Percentiles rank a stretch among this genome's conserved stretches.
These are phyloP conservation scores for Dacryopinax spathularia DNA, from an alignment of 768 basidiomycete species.

Conservation along the genomic window DNA sequence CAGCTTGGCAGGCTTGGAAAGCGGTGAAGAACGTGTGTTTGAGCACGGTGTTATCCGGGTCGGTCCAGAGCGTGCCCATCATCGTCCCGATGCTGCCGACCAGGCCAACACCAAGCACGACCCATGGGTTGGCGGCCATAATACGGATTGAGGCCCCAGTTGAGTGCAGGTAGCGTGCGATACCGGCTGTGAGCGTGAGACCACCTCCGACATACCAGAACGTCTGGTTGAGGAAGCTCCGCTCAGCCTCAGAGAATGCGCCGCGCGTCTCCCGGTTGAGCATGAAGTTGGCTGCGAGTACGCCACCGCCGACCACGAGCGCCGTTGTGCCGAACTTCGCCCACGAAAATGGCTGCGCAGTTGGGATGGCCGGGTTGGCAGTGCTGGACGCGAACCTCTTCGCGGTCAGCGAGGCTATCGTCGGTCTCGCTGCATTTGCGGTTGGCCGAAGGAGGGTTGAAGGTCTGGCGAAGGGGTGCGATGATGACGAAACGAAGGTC, in stretches of 20 bases:
- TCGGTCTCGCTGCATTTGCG: neutral
- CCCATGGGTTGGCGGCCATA: slow-evolving; percentile 77
- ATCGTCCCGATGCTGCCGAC: slow-evolving; percentile 70
- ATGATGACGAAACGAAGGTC: neutral
- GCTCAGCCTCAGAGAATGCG: slow-evolving; percentile 45
- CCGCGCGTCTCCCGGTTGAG: slow-evolving; percentile 72
- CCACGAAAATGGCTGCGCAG: slow-evolving; percentile 3
- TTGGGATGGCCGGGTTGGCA: neutral
- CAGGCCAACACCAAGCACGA: slow-evolving; percentile 68
- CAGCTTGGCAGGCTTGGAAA: slow-evolving; percentile 77
- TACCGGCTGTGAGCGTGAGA: slow-evolving; percentile 56
- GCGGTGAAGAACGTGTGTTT: slow-evolving; percentile 68
- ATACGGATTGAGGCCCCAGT: slow-evolving; percentile 54
- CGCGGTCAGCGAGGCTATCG: neutral
- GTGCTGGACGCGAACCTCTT: neutral
- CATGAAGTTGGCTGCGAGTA: slow-evolving; percentile 46
- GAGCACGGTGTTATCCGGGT: slow-evolving; percentile 58
- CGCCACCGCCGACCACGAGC: slow-evolving; percentile 40
- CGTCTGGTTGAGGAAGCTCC: slow-evolving; percentile 54
- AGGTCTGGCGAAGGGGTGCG: neutral
- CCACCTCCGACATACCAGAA: slow-evolving; percentile 79
- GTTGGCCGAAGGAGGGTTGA: neutral
- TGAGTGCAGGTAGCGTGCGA: slow-evolving; percentile 64
- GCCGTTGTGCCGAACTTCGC: neutral
- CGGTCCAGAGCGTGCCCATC: slow-evolving; percentile 66